Evolutionary conservation across 139 green algal genomes (phyloP).

Genomic region (Zygnema circumcarinatum): DNA sequence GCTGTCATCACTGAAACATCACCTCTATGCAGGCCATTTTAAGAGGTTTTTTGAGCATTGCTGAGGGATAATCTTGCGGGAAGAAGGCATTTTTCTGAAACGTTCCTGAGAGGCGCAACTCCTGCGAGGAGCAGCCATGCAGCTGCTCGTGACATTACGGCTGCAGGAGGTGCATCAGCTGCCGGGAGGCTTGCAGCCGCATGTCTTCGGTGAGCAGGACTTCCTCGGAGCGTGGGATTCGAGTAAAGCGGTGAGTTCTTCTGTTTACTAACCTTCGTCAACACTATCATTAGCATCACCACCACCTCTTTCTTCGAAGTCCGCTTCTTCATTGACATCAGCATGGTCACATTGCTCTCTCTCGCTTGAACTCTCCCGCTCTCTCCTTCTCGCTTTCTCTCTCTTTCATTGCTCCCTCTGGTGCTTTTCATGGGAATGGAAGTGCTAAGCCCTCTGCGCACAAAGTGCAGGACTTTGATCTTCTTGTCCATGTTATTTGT

Average conservation of each 20-base stretch:
- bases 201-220: constrained; percentile 23
- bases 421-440: too few relatives aligned
- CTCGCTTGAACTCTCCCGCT: too few relatives aligned
- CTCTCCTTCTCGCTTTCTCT: too few relatives aligned
- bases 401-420: background rate
- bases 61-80: too few relatives aligned
- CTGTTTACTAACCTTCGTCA: background rate
- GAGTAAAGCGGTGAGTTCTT: constrained; percentile 22
- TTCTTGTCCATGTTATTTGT: too few relatives aligned
- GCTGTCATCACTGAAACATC: too few relatives aligned
- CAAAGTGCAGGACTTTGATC: too few relatives aligned
- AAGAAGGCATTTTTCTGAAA: too few relatives aligned
- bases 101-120: too few relatives aligned
- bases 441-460: too few relatives aligned
- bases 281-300: background rate
- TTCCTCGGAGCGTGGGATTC: constrained; percentile 48
- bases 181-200: constrained; percentile 17
- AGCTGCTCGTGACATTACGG: constrained; percentile 8
- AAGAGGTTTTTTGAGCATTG: too few relatives aligned
- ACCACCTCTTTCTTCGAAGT: background rate
- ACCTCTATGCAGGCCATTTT: too few relatives aligned
- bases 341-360: background rate
- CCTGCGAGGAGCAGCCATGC: background rate
- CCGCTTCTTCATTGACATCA: background rate
- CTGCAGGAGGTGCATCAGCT: constrained; percentile 33